Evolutionary conservation across 176 grass and related monocot genomes (phyloP), one percentile per base, ranked within the genome.

Genomic region (Hsuehochloa calcarea): DNA sequence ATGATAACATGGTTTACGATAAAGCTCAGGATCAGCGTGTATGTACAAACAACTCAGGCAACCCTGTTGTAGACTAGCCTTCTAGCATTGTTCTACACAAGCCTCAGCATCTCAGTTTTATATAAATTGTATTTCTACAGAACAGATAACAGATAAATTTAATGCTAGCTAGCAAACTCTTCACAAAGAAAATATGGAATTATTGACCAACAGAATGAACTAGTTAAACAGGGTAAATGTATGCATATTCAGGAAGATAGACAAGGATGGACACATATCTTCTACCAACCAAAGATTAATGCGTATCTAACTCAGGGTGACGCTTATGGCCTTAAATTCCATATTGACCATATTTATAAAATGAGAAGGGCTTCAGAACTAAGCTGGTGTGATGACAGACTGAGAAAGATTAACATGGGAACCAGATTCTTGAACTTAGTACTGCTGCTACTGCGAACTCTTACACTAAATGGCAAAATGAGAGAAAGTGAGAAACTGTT

Each of bases 201-300:
- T 16, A 66, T 68, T 19, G 0, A 56, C 0, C 58, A 74, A 74
- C 40, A 73, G 31, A 31, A 54, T 65, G 62, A 41, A 38, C 23
- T 14, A 22, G 16, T 41, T 8, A 27, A 71, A 82, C 34, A 71
- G 15, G 9, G 20, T n/a, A 44, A 61, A 13, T 2, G 22, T 16
- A 61, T 12, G 9, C 26, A 62, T 62, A 64, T 65, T 58, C 23
- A 16, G 15, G 11, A 68, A 41, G 72, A 45, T 72, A 19, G 13
- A 29, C 25, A 46, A 45, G 31, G 20, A 84, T 64, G 29, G 20
- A 8, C 43, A 23, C 12, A 70, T 49, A 78, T 70, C 39, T 60
- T 70, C 63, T 45, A 76, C 26, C 38, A 74, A 74, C 68, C 69
- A 13, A 87, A 54, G 16, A 65, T 52, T 25, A 44, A 29, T 29